phyloP scores from a whole-genome alignment of 1,284 basidiomycete species.

The Afroboletus lepidellus region DNA sequence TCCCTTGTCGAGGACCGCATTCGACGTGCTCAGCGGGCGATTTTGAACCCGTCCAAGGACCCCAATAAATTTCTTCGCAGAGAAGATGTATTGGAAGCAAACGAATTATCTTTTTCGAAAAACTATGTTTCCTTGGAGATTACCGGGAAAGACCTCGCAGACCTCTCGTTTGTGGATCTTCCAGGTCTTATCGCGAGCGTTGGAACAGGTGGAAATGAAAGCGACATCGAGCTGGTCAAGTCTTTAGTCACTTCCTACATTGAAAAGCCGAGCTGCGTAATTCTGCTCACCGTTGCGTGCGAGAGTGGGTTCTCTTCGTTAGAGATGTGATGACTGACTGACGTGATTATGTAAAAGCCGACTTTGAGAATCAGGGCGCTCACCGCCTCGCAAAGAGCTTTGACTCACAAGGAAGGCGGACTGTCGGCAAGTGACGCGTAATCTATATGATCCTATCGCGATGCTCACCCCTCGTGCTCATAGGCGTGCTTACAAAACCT shows the following conservation, averaged over 20 bases:
- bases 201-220: slow-evolving; percentile 43
- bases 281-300: slow-evolving; percentile 63
- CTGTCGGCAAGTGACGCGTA: slow-evolving; percentile 1
- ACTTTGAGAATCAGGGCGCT: slow-evolving; percentile 8
- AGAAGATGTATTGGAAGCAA: slow-evolving; percentile 25
- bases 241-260: slow-evolving; percentile 59
- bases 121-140: slow-evolving; percentile 65
- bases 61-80: slow-evolving; percentile 40
- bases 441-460: neutral
- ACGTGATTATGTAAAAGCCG: neutral
- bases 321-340: neutral
- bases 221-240: slow-evolving; percentile 37
- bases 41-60: slow-evolving; percentile 54
- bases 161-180: slow-evolving; percentile 57
- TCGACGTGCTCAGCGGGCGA: slow-evolving; percentile 63
- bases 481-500: slow-evolving; percentile 6
- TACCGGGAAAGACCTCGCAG: slow-evolving; percentile 59
- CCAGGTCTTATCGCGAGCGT: slow-evolving; percentile 32
- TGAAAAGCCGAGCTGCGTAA: slow-evolving; percentile 57
- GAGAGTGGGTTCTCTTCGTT: neutral
- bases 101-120: slow-evolving; percentile 52
- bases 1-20: slow-evolving; percentile 59
- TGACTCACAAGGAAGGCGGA: slow-evolving; percentile 1
- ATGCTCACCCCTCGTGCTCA: neutral
- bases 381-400: slow-evolving; percentile 3